Evolutionary conservation across 2,329 filamentous ascomycete genomes (phyloP).

Genomic region (Pochonia chlamydosporia): DNA sequence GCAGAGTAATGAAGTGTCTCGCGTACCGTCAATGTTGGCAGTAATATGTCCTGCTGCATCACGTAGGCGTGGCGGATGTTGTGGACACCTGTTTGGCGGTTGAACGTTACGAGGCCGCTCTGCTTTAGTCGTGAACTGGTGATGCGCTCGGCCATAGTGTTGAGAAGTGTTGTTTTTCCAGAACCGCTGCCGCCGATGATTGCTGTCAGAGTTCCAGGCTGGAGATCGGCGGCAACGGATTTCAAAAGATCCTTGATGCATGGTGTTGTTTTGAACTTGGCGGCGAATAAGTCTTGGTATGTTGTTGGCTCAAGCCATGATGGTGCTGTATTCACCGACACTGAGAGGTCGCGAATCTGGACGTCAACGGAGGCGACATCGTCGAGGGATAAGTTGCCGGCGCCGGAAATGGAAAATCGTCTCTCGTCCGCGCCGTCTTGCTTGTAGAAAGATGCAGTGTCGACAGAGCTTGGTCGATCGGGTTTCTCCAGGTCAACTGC

Average conservation of each 20-base stretch:
- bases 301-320: conserved; percentile 44
- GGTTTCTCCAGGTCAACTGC: conserved; percentile 23
- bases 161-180: conserved; percentile 67
- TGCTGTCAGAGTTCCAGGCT: conserved; percentile 62
- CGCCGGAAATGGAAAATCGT: conserved; percentile 25
- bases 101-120: conserved; percentile 55
- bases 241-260: conserved; percentile 51
- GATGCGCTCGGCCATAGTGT: conserved; percentile 65
- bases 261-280: conserved; percentile 29
- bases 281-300: conserved; percentile 34
- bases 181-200: conserved; percentile 71
- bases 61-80: conserved; percentile 61
- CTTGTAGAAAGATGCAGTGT: conserved; percentile 15
- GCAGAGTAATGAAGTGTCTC: conserved; percentile 72
- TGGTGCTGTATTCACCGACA: conserved; percentile 54
- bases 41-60: conserved; percentile 69
- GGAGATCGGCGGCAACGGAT: conserved; percentile 58
- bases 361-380: conserved; percentile 53
- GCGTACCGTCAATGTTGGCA: conserved; percentile 68
- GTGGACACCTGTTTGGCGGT: conserved; percentile 47
- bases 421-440: conserved; percentile 10
- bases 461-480: conserved; percentile 26
- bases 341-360: conserved; percentile 45
- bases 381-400: conserved; percentile 35
- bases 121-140: conserved; percentile 45